phyloP scores from a whole-genome alignment of 1,284 basidiomycete species.

The Somion occarium region DNA sequence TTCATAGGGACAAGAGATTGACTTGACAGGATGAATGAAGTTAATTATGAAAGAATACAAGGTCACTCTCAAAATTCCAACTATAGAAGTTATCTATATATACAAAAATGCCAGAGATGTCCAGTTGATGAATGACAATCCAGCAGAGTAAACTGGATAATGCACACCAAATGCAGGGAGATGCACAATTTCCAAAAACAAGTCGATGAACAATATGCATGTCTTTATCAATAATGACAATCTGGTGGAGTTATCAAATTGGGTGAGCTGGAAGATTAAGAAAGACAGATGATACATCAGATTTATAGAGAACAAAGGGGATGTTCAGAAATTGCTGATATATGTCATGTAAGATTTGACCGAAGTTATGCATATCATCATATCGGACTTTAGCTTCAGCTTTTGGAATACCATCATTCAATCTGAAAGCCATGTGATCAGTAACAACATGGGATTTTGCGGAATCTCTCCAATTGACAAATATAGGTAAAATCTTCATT shows the following conservation, averaged over 20 bases:
- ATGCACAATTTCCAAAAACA: slow-evolving; percentile 28
- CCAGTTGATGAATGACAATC: slow-evolving; percentile 24
- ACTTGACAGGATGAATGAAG: slow-evolving; percentile 29
- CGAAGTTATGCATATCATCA: slow-evolving; percentile 24
- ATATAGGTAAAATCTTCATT: slow-evolving; percentile 39
- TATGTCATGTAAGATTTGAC: slow-evolving; percentile 18
- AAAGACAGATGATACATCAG: slow-evolving; percentile 36
- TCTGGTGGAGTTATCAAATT: slow-evolving; percentile 39
- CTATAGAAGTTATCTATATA: slow-evolving; percentile 36
- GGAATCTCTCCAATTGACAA: slow-evolving; percentile 33
- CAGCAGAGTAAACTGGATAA: slow-evolving; percentile 32
- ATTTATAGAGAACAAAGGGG: slow-evolving; percentile 29
- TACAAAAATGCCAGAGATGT: slow-evolving; percentile 20
- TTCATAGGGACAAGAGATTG: slow-evolving; percentile 34
- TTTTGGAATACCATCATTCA: background rate
- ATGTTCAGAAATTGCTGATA: slow-evolving; percentile 7
- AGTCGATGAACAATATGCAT: slow-evolving; percentile 26
- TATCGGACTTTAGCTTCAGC: background rate
- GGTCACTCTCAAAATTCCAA: slow-evolving; percentile 15
- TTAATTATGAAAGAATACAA: slow-evolving; percentile 27
- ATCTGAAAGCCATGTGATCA: slow-evolving; percentile 16
- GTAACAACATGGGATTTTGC: slow-evolving; percentile 34
- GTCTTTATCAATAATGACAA: slow-evolving; percentile 17
- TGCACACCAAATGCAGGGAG: slow-evolving; percentile 24
- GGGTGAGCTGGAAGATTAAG: slow-evolving; percentile 32